phyloP scores from a whole-genome alignment of 805 yeast species.

The Metschnikowia arizonensis region DNA sequence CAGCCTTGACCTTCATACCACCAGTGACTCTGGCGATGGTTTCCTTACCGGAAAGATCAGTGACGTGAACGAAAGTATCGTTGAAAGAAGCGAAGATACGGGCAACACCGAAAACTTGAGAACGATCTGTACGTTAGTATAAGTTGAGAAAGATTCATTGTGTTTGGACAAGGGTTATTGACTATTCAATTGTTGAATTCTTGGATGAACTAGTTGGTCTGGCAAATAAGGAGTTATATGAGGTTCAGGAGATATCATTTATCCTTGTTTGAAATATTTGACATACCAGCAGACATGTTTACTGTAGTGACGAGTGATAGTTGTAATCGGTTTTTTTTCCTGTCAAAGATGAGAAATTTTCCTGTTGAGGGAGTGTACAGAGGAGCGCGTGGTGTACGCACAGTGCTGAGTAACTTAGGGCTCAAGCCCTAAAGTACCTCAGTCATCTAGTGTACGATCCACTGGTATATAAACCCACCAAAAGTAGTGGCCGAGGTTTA shows the following conservation, averaged over 20 bases:
- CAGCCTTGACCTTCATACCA: constrained; percentile 99
- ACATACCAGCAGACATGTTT: constrained; percentile 25
- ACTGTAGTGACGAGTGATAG: constrained; percentile 15
- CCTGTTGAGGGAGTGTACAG: constrained; percentile 16
- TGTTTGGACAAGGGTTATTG: too few species aligned
- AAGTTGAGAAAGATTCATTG: background rate
- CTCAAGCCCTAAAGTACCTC: constrained; percentile 15
- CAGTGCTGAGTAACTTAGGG: constrained; percentile 9
- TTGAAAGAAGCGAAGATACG: constrained; percentile 99
- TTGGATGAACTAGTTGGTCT: too few species aligned
- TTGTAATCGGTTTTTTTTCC: constrained; percentile 13
- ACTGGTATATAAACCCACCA: background rate
- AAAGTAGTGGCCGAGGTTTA: background rate
- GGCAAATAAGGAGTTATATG: too few species aligned
- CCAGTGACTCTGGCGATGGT: constrained; percentile 99
- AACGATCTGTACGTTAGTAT: constrained; percentile 51
- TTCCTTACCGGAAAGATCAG: constrained; percentile 99
- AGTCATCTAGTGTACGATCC: background rate
- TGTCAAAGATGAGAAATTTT: constrained; percentile 18
- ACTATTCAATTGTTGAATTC: too few species aligned
- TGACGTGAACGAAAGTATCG: constrained; percentile 99
- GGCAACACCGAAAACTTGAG: constrained; percentile 99
- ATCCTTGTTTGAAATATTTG: background rate
- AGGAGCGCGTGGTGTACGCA: constrained; percentile 5
- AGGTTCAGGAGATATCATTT: background rate